Conservation (phyloP, 1,284 basidiomycete genomes). For the Ustilago nuda region DNA sequence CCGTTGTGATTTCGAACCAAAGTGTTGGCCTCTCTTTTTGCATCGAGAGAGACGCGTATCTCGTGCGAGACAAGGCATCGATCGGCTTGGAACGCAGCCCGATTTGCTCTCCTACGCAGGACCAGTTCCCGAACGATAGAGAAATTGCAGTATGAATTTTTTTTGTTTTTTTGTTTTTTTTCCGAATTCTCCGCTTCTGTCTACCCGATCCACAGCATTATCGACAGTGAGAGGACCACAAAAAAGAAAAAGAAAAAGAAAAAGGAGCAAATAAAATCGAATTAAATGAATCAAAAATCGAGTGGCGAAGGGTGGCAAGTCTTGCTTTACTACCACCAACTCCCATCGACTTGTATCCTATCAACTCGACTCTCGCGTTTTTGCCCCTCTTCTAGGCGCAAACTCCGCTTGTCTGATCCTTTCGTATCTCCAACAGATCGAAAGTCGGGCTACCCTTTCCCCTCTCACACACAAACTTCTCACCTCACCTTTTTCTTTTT, state of each 20-base stretch:
- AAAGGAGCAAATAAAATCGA: background rate
- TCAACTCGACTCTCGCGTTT: slow-evolving; percentile 3
- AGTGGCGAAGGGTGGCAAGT: no score
- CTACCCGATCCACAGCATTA: background rate
- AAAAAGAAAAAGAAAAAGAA: no score
- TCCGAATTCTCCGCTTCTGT: no score
- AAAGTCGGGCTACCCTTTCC: slow-evolving; percentile 34
- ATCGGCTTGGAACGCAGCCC: background rate
- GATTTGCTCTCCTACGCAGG: background rate
- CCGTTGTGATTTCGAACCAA: background rate
- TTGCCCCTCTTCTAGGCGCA: slow-evolving; percentile 41
- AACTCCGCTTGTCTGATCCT: slow-evolving; percentile 41
- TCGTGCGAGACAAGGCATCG: background rate
- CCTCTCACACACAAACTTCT: slow-evolving; percentile 17
- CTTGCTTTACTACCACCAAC: slow-evolving; percentile 25
- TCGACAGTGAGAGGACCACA: background rate
- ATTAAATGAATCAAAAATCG: no score
- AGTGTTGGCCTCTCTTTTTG: background rate
- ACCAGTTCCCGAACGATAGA: background rate
- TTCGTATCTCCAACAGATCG: slow-evolving; percentile 56
- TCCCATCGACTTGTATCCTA: slow-evolving; percentile 1
- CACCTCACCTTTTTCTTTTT: background rate
- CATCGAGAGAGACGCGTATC: background rate
- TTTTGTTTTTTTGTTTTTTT: no score
- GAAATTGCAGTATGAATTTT: background rate